phyloP scores from a whole-genome alignment of 805 yeast genomes.

The Candida silvicultrix region DNA sequence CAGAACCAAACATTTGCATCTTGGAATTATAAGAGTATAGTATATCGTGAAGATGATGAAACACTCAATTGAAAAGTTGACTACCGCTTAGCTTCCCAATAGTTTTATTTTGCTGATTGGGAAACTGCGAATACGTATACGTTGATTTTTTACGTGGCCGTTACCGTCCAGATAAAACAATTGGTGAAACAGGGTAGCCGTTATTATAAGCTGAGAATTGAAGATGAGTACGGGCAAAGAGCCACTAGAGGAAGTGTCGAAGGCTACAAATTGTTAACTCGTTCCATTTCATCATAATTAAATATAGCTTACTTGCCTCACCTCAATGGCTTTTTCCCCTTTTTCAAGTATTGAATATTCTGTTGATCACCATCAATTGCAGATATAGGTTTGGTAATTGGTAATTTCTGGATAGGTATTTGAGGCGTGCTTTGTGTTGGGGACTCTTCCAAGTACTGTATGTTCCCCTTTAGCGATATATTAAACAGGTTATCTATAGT shows the following conservation, averaged over 20 bases:
- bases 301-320: not conserved
- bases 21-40: no score
- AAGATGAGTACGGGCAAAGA: no score
- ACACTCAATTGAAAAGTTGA: no score
- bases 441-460: slow-evolving; percentile 14
- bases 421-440: not conserved
- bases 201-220: no score
- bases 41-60: no score
- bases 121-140: not conserved
- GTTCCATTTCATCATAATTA: not conserved
- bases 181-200: not conserved
- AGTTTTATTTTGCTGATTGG: not conserved
- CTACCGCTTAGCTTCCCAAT: no score
- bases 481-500: slow-evolving; percentile 21
- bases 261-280: not conserved
- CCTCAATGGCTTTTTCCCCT: slow-evolving; percentile 6
- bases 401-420: not conserved
- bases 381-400: slow-evolving; percentile 5
- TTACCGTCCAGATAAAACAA: not conserved
- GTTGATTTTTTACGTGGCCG: not conserved
- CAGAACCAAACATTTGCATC: slow-evolving; percentile 12
- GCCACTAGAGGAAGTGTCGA: no score
- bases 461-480: slow-evolving; percentile 16
- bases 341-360: slow-evolving; percentile 10
- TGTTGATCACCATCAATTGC: slow-evolving; percentile 8